A percentile compares a stretch with the other conserved stretches of the same genome.
phyloP scores from a whole-genome alignment of 164 flowering plant species.

The Tetrastigma voinierianum region DNA sequence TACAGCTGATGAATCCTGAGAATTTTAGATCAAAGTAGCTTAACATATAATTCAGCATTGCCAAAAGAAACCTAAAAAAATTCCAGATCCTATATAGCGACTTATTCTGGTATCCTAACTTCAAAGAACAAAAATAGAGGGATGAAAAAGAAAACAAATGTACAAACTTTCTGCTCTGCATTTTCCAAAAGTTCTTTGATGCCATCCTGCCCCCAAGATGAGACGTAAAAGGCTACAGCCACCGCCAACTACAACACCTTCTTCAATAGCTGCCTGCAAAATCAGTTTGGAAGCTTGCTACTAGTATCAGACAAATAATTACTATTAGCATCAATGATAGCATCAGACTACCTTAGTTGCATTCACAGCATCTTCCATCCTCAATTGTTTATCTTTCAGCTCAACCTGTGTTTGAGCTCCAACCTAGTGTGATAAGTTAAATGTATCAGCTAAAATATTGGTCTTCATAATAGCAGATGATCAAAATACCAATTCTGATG shows the following conservation, averaged over 20 bases:
- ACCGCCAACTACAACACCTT: conserved; percentile 95
- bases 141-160: conserved; percentile 1
- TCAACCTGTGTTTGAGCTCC: conserved; percentile 93
- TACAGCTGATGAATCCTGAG: too few species aligned
- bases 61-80: too few species aligned
- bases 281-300: neutral
- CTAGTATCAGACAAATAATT: conserved; percentile 2
- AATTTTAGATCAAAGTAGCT: neutral
- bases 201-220: conserved; percentile 56
- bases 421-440: conserved; percentile 37
- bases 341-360: conserved; percentile 68
- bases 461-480: neutral
- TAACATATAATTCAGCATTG: neutral
- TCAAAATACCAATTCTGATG: conserved; percentile 1
- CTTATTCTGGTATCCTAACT: neutral
- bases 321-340: conserved; percentile 7
- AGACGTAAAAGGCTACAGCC: conserved; percentile 82
- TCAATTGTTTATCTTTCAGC: conserved; percentile 81
- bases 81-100: too few species aligned
- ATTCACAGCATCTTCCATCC: conserved; percentile 91
- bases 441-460: neutral
- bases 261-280: conserved; percentile 87
- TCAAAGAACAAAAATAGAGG: conserved; percentile 1
- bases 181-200: conserved; percentile 66
- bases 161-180: conserved; percentile 72